These are phyloP conservation scores for Exophiala bonariae DNA, from an alignment of 2,329 filamentous ascomycete genomes.

Conservation along the genomic window DNA sequence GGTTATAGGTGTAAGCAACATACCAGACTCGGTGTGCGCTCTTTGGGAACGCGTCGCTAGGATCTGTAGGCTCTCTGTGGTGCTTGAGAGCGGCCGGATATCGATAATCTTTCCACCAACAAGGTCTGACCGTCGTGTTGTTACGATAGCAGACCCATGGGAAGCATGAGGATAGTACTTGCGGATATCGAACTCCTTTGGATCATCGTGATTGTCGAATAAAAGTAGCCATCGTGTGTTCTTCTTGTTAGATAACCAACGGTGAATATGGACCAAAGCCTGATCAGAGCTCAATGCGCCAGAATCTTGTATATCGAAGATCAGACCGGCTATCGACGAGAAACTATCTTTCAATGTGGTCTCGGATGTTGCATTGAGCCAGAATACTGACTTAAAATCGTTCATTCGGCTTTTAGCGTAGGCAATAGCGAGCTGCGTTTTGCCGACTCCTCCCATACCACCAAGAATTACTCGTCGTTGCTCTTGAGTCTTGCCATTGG, in stretches of 20 bases:
- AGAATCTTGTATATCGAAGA: not conserved
- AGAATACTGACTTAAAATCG: conserved; percentile 43
- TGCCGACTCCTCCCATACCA: conserved; percentile 47
- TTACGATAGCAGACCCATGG: conserved; percentile 27
- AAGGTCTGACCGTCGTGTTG: conserved; percentile 19
- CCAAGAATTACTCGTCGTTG: conserved; percentile 32
- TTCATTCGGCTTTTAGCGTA: conserved; percentile 37
- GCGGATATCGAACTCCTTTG: conserved; percentile 15
- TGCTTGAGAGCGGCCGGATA: conserved; percentile 2
- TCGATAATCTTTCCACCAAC: conserved; percentile 11
- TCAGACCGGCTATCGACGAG: conserved; percentile 5
- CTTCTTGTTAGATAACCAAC: conserved; percentile 21
- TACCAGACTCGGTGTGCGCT: conserved; percentile 12
- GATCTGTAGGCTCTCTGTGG: conserved; percentile 16
- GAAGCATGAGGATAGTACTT: conserved; percentile 18
- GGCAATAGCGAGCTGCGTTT: conserved; percentile 44
- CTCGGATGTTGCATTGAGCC: conserved; percentile 44
- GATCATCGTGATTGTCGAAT: conserved; percentile 28
- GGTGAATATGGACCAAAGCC: not conserved
- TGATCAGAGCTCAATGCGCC: conserved; percentile 5
- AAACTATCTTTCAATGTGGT: conserved; percentile 37
- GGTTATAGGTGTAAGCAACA: not conserved
- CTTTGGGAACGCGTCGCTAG: conserved; percentile 14
- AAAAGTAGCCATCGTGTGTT: conserved; percentile 29
- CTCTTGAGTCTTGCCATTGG: not conserved